Evolutionary conservation across 805 yeast species (phyloP), one percentile per base, ranked within the genome.

Genomic region (Maudiozyma saulgeensis): DNA sequence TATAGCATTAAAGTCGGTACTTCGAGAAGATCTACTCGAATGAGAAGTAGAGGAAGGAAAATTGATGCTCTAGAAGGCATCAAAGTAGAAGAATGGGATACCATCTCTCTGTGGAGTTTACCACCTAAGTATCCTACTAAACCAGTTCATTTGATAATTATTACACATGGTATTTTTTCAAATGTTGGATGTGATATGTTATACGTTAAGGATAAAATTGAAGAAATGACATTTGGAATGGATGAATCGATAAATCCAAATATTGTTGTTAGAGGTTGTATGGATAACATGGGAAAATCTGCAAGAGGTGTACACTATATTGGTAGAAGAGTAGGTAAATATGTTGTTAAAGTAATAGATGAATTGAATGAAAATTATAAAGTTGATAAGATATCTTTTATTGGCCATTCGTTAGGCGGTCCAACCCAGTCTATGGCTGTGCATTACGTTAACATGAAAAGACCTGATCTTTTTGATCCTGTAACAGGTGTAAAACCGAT

Each of bases 401-500:
- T 93, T 19, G 96, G 93, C 1, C 99, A 93, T 66, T 91, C 98
- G 0, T 70, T 93, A 25, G 99, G 99, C 16, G 99, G 99, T 0
- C 78, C 87, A 16, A 85, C 85, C 9, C 97, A 91, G 68, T 80
- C 95, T 0, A 91, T 86, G 74, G 95, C 98, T 1, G 72, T 93
- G 40, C 93, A 91, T 2, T 84, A 88, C 61, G 75, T 93, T 5
- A 49, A 73, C 13, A 62, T 69, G 8, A 62, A 78, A 50, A 74
- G 81, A 51, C 95, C 96, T 0, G 75, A 79, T 57, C 80, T 89
- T 56, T 89, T 91, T 60, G 64, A 76, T 15, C 50, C 53, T 15
- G 26, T 31, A 9, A 44, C 44, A 6, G 57, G 58, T 16, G 72
- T 84, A 13, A 73, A 76, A 53, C 96, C 97, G 0, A 74, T 82